Evolutionary conservation across 768 basidiomycete genomes (phyloP), one percentile per base, ranked within the genome.

Genomic region (Symmetrospora coprosmae): DNA sequence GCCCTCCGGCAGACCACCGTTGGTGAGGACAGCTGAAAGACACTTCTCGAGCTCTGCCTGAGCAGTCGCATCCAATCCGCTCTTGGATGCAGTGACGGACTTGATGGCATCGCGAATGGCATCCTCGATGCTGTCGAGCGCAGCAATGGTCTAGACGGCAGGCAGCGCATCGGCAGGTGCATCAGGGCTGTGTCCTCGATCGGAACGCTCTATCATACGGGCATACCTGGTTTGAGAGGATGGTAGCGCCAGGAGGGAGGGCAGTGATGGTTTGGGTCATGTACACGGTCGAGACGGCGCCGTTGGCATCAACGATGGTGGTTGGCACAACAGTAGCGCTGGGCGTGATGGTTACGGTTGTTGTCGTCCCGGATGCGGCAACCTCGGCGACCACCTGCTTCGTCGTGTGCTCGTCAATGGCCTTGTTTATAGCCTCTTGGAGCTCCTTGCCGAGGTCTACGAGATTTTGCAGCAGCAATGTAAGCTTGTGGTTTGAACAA

Each of bases 41-140:
- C 67, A 68, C 19, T 38, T 39, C 40, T 64, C 56, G 41, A 68
- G 62, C 13, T 53, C 40, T 1, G 50, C 60, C 14, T 59, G 61
- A 13, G 67, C 65, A 34, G 45, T 50, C 6, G 25, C 33, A 21
- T 61, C 43, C 17, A 68, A 60, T 13, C 34, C 38, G n/a, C 23
- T 41, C 41, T 65, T 58, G n/a, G 60, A 49, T 4, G 66, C 58
- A 50, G 66, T 64, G 49, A 56, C 65, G 5, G 67, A 65, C 0
- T 65, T 65, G 40, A 68, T 60, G 0, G 67, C 67, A 33, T 62
- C 60, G 14, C 61, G 31, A 61, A 68, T 51, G 5, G 67, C 65
- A 19, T 58, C 40, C 25, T 58, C 41, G 25, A 58, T 58, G 43
- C 37, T 46, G 25, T 43, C 55, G 7, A 58, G 30, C 17, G 55